Base-by-base conservation (phyloP, 179 eudicot species). In the Patellifolia procumbens region DNA sequence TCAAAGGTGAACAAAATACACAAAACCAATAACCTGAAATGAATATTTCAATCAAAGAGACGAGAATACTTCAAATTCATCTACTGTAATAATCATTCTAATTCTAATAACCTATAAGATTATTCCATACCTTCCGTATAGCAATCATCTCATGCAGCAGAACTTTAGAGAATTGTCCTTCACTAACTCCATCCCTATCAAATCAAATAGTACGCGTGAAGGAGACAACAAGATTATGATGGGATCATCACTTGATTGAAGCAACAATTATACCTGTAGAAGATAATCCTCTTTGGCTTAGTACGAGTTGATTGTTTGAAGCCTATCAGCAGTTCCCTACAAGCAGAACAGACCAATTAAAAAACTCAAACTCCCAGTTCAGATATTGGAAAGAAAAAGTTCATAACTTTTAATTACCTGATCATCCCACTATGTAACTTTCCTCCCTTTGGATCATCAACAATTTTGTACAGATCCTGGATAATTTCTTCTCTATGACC, bases 171-270 rank as follows among this genome's bases (percentile, higher is more conserved):
- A 94, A 94, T 35, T 91, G 98, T 0, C 97, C 98, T 77, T 94
- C 98, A 69, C 97, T 87, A 1, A 94, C 98, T 2, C 98, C 98
- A 84, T 92, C 97, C 81, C 98, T 94, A 85, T 67, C 26, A 67
- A 52, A 51, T 48, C 11, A 68, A 72, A 34, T 68, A 34, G 17
- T 20, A 24, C 34, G 59, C 24, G 13, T 74, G 11, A n/a, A 34
- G 2, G 32, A 29, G 28, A n/a, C 32, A 13, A 58, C 17, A 28
- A 74, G 16, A 72, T 6, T 10, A 56, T 32, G 45, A 66, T 4
- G 19, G 34, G 13, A 66, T 9, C 31, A 63, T 8, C 61, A 58
- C 4, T 26, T 17, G 34, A 35, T 0, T 29, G 6, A 53, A 34
- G 20, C 15, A 76, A 24, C 7, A 13, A 43, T 43, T 48, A 26